These are phyloP conservation scores for Anethum foeniculum DNA, from an alignment of 140 eudicot genomes.

Conservation along the genomic window DNA sequence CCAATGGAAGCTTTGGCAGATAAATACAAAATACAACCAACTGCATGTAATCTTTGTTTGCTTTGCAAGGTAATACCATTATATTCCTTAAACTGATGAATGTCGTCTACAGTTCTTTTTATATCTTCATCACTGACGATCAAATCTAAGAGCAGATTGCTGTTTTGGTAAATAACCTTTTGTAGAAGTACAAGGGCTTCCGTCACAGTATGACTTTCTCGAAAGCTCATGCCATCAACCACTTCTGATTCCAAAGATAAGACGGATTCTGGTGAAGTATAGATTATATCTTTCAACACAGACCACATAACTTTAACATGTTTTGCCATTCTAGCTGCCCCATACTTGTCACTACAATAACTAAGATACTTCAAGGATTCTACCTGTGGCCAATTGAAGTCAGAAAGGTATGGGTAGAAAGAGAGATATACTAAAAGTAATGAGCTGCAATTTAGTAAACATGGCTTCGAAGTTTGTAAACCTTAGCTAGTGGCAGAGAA, in stretches of 20 bases:
- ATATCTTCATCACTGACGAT: constrained; percentile 57
- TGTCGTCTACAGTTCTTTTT: constrained; percentile 29
- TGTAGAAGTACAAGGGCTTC: constrained; percentile 69
- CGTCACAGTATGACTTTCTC: constrained; percentile 44
- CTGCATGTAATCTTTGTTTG: constrained; percentile 59
- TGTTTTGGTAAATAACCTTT: constrained; percentile 40
- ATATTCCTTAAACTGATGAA: constrained; percentile 22
- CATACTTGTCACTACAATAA: constrained; percentile 53
- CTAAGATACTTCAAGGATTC: constrained; percentile 84
- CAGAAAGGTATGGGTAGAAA: neutral
- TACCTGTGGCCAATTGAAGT: constrained; percentile 31
- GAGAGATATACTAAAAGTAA: neutral
- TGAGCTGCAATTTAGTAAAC: constrained; percentile 2
- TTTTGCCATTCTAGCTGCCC: constrained; percentile 49
- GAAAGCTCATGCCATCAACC: constrained; percentile 26
- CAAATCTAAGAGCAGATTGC: constrained; percentile 37
- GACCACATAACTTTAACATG: constrained; percentile 63
- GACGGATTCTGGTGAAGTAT: constrained; percentile 30
- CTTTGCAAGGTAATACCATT: constrained; percentile 26
- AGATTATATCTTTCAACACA: constrained; percentile 50
- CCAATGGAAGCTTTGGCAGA: constrained; percentile 45
- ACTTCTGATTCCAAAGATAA: constrained; percentile 27
- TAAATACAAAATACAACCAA: constrained; percentile 48
- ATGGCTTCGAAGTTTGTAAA: constrained; percentile 17
- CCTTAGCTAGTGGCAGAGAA: constrained; percentile 80